Evolutionary conservation across 2,329 filamentous ascomycete genomes (phyloP), one percentile per base, ranked within the genome.

Genomic region (Fusarium subtropicale): DNA sequence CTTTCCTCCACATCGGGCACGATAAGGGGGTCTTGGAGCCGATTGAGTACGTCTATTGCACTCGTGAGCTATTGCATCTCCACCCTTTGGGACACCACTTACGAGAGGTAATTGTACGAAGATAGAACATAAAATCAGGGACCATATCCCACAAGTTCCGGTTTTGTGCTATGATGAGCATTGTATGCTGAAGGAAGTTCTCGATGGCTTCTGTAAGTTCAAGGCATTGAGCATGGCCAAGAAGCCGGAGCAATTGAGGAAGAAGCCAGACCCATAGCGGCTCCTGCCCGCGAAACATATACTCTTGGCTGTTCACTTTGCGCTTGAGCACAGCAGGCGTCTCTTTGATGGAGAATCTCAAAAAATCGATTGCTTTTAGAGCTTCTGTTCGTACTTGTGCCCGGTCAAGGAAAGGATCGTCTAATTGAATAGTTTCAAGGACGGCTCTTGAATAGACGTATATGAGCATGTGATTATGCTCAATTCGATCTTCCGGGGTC

Each of bases 391-490:
- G 81, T 42, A 90, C 79, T 59, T 87, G 81, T 34, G 84, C 82
- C 53, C 79, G 81, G 68, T 88, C 82, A 61, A 88, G 84, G 76
- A 94, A 92, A 4, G 88, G 89, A 71, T 94, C 88, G 72, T 93
- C 88, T 75, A 87, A 85, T 68, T 86, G 85, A 47, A 92, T 84
- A 45, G 85, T 85, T 71, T 94, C 91, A 15, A 97, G 83, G 24
- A 93, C 91, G 60, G 93, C 92, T 75, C 92, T 90, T 51, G 91
- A 86, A 72, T 96, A 92, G 66, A 97, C 91, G 75, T 92, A 94
- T 54, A 97, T 90, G 51, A 97, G 86, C 79, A 94, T 92, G 74
- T 94, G 91, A 72, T 97, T 95, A 76, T 97, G 90, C 52, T 90
- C 86, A 45, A 92, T 80, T 69, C 91, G 90, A 45, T 92, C 89